Evolutionary conservation across 2,329 filamentous ascomycete species (phyloP).

Genomic region (Apiospora kogelbergensis): DNA sequence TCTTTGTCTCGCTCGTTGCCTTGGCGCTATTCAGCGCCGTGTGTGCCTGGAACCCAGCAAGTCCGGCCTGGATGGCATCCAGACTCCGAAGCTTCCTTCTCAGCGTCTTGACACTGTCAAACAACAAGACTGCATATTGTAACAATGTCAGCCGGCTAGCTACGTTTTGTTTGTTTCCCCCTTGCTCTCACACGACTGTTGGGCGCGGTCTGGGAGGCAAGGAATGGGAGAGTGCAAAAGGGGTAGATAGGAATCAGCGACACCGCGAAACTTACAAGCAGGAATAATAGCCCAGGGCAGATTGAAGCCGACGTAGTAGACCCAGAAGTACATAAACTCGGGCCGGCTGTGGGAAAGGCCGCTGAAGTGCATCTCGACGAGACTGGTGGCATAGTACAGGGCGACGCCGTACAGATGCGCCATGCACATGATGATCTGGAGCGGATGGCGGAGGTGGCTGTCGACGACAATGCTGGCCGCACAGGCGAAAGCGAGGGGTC

Average conservation of each 20-base stretch:
- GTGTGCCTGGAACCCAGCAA: constrained; percentile 19
- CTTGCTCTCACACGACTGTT: no score
- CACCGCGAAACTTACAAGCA: constrained; percentile 40
- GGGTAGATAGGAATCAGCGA: no score
- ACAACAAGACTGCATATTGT: constrained; percentile 24
- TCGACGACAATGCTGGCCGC: constrained; percentile 44
- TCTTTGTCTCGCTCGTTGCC: constrained; percentile 1
- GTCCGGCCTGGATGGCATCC: constrained; percentile 23
- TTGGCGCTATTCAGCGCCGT: constrained; percentile 1
- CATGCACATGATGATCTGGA: constrained; percentile 51
- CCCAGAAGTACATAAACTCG: constrained; percentile 62
- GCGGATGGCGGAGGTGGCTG: constrained; percentile 47
- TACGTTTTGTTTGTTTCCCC: no score
- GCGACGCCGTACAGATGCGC: constrained; percentile 62
- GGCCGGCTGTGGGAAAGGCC: constrained; percentile 56
- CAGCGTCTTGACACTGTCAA: constrained; percentile 26
- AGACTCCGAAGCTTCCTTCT: constrained; percentile 24
- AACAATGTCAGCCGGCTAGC: background rate
- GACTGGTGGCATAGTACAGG: constrained; percentile 61
- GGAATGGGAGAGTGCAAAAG: no score
- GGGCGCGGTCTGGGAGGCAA: no score
- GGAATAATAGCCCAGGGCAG: constrained; percentile 60
- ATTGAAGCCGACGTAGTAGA: constrained; percentile 63
- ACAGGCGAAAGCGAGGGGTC: constrained; percentile 55
- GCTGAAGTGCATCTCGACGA: constrained; percentile 44